Base-by-base conservation (phyloP, 208 protist genomes). In the Wallacemonas sp. region DNA sequence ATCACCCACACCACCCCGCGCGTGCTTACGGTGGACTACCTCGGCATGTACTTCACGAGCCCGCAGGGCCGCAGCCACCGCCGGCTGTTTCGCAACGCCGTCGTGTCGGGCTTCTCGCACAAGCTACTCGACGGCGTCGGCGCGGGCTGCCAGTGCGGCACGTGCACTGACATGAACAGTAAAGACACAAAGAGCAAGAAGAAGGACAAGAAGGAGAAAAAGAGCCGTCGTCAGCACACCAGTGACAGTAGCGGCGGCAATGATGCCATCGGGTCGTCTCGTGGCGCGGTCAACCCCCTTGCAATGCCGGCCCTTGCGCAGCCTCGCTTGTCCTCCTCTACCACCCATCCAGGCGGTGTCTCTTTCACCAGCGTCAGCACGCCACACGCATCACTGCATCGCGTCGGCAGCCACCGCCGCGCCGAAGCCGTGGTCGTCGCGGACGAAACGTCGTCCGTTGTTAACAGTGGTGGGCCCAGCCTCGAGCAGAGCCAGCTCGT, bases 61-160 rank as follows among this genome's bases (percentile, higher is more conserved):
- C n/a, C 46, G 1, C 29, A 26, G 21, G 32, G 26, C 43, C 56
- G 17, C 32, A 57, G 48, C 33, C 36, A 44, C 21, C 69, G 60
- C 61, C 19, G 47, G 6, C 43, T 68, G 19, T 38, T 34, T 27
- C 55, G 68, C 2, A 2, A 34, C 26, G 12, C 58, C 1, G 21
- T 65, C 27, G 17, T 68, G 26, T 30, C 21, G 0, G 65, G 65
- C 4, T 78, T 65, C 27, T n/a, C 55, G 2, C 65, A 72, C 61
- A 17, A 49, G 32, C 65, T 44, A 1, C 32, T 34, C 8, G 55
- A 54, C 23, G 64, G 72, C n/a, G n/a, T 62, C 23, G 3, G 46
- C 30, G 23, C 38, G n/a, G 68, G 46, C 16, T 65, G 66, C 48
- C 19, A 16, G 5, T 72, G 57, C 27, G 48, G 34, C n/a, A n/a